Evolutionary conservation across 108 stramenopile genomes (phyloP).

Genomic region (Skeletonema tropicum): DNA sequence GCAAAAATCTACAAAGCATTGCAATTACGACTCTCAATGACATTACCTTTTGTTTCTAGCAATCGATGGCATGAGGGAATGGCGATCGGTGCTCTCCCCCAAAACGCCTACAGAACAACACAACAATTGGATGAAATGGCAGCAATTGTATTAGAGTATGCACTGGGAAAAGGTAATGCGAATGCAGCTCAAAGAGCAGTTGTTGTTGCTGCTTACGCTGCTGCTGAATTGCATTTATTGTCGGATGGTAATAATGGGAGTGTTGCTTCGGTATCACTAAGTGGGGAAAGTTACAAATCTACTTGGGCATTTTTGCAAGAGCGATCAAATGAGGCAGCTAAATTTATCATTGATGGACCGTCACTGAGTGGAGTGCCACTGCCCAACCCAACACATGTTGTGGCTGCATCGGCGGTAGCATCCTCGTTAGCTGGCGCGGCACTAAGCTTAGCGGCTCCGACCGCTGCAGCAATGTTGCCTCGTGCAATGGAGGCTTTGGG

Average conservation of each 20-base stretch:
- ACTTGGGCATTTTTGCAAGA: constrained; percentile 74
- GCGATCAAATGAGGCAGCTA: constrained; percentile 61
- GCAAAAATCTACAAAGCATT: constrained; percentile 47
- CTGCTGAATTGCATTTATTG: constrained; percentile 83
- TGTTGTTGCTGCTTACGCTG: constrained; percentile 73
- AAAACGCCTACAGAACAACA: constrained; percentile 57
- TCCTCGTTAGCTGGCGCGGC: constrained; percentile 67
- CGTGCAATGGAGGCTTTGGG: constrained; percentile 22
- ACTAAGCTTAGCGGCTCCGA: constrained; percentile 61
- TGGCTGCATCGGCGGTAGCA: constrained; percentile 59
- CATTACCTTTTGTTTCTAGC: constrained; percentile 45
- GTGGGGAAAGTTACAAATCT: constrained; percentile 40
- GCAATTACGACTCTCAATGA: constrained; percentile 53
- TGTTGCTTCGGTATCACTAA: constrained; percentile 9
- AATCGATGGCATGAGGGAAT: constrained; percentile 83
- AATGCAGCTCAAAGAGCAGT: constrained; percentile 45
- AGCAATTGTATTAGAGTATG: constrained; percentile 52
- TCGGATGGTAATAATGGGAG: constrained; percentile 32
- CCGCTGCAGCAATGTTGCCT: constrained; percentile 36
- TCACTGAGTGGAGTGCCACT: constrained; percentile 14
- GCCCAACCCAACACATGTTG: constrained; percentile 40
- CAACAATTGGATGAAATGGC: constrained; percentile 68
- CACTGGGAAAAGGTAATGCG: constrained; percentile 9
- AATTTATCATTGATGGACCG: constrained; percentile 28
- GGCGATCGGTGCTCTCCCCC: constrained; percentile 75